Base-by-base conservation (phyloP, 2,329 filamentous ascomycete species). In the Hypoxylon sp. region DNA sequence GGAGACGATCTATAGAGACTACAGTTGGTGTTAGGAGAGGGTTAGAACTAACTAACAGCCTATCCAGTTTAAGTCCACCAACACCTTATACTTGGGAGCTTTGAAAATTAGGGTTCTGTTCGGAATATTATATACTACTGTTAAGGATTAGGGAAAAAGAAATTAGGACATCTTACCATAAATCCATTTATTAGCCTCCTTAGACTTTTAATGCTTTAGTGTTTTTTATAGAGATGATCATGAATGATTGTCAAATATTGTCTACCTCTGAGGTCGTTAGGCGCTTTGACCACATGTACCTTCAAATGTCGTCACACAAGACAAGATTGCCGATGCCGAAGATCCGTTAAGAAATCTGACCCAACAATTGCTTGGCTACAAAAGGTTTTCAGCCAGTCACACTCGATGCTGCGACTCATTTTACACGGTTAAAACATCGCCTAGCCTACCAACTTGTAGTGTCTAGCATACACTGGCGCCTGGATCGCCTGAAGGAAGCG, bases 391-490 rank as follows among this genome's bases (percentile, higher is more conserved):
- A n/a, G n/a, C 38, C 38, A 41, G 38, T 41, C 38, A 41, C 11
- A 19, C 17, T 17, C n/a, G 38, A 41, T 41, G n/a, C n/a, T 6
- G 17, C 17, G 38, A 41, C 38, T 41, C 38, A n/a, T 41, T 41
- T 10, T 19, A 19, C 7, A n/a, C n/a, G 19, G n/a, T 17, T 17
- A 10, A 43, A 43, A 21, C 5, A 10, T 17, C 21, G 38, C 17
- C 14, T 17, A n/a, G 38, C 38, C 38, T 21, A 11, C 38, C 7
- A 43, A 9, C 2, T 43, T 11, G 19, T 11, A 10, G 38, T 43
- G 38, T 4, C 67, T 59, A 21, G 21, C 32, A 41, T 55, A 28
- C 5, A n/a, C 21, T n/a, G 19, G 13, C 13, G 14, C 19, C 19
- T 17, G 3, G 19, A 38, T 43, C 38, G 19, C 38, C 17, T 43